A percentile compares a stretch with the other conserved stretches of the same genome.
Conservation (phyloP, 805 yeast species). For the Hanseniaspora valbyensis region DNA sequence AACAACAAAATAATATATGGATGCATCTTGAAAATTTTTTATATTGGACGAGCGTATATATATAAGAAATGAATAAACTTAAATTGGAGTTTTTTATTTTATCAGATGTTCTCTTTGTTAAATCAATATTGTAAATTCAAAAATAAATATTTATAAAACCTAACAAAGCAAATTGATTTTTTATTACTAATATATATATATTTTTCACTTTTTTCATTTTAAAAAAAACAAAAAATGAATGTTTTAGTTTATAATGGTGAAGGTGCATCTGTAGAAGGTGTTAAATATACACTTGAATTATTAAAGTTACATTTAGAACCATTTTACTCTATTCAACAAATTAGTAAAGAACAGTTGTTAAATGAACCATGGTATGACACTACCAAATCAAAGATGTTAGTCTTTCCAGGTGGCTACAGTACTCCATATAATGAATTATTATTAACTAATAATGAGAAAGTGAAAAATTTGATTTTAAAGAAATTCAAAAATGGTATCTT, state of each 20-base stretch:
- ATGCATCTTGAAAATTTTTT: no score
- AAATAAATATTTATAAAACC: no score
- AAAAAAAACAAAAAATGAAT: no score
- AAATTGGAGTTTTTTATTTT: no score
- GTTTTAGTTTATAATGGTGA: conserved; percentile 61
- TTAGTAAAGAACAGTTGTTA: conserved; percentile 48
- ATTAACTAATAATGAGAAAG: conserved; percentile 39
- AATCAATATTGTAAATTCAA: no score
- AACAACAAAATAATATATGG: no score
- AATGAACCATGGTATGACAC: conserved; percentile 72
- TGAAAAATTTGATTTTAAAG: conserved; percentile 51
- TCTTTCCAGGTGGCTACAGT: conserved; percentile 96
- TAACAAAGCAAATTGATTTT: no score
- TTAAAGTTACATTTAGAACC: conserved; percentile 70
- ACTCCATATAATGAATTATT: conserved; percentile 68
- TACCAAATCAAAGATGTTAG: conserved; percentile 62
- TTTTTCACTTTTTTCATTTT: no score
- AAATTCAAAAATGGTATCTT: conserved; percentile 58
- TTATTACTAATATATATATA: no score
- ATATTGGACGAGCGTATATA: no score
- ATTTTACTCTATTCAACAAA: conserved; percentile 70
- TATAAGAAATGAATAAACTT: no score
- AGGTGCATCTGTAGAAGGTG: conserved; percentile 81
- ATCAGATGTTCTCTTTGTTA: no score
- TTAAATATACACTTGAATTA: conserved; percentile 70